Conservation (phyloP, 257 asterid species). For the Solanum peruvianum region DNA sequence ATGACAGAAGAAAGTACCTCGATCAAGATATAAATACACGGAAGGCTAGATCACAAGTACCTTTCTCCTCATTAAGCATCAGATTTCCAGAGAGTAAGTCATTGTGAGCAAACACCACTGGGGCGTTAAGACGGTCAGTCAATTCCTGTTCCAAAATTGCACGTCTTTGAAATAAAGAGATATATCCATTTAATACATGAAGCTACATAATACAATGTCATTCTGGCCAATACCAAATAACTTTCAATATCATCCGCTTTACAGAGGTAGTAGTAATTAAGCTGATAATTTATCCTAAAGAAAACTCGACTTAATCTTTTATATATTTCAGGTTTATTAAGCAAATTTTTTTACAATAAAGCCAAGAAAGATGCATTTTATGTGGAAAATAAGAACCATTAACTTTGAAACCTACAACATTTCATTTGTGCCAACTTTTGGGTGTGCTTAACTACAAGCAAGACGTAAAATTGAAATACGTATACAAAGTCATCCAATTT, state of each 20-base stretch:
- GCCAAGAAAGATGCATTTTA: neutral
- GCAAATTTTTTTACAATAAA: neutral
- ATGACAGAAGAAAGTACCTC: neutral
- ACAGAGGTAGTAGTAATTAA: neutral
- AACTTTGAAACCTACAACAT: neutral
- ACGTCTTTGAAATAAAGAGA: neutral
- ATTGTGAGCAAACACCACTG: conserved; percentile 72
- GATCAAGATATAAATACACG: neutral
- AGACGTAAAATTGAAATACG: neutral
- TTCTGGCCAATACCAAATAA: neutral
- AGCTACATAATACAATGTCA: neutral
- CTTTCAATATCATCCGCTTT: neutral
- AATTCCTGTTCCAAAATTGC: conserved; percentile 46
- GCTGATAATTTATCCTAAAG: neutral
- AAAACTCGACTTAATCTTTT: neutral
- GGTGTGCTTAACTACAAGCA: neutral
- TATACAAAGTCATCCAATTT: neutral
- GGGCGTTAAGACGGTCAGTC: conserved; percentile 60
- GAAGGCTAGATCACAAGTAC: conserved; percentile 23
- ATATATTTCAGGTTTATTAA: neutral
- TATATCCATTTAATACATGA: neutral
- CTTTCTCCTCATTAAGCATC: conserved; percentile 84
- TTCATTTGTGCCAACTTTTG: neutral
- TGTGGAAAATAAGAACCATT: neutral
- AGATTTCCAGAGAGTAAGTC: conserved; percentile 91